A percentile compares a stretch with the other conserved stretches of the same genome.
Conservation (phyloP, 768 basidiomycete genomes). For the Boletus insuetus region DNA sequence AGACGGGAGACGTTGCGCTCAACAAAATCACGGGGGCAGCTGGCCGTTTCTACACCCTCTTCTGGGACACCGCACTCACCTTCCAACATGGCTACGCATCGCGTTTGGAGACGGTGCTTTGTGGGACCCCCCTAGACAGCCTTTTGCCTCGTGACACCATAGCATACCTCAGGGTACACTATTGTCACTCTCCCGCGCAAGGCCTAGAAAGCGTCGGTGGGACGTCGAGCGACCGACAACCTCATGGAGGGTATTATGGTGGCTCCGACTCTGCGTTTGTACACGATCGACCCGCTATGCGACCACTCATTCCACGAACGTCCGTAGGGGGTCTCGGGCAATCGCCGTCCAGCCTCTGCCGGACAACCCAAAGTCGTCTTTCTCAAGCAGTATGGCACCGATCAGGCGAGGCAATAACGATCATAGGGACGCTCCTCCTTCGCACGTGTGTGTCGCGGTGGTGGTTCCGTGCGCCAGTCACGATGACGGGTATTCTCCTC, state of each 20-base stretch:
- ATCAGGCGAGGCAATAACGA: not conserved
- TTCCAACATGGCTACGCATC: conserved; percentile 7
- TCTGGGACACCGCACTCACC: conserved; percentile 2
- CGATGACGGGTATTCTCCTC: not conserved
- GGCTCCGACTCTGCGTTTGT: not conserved
- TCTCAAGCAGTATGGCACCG: not conserved
- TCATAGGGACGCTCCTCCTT: not conserved
- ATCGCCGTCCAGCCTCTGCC: not conserved
- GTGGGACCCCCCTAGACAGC: not conserved
- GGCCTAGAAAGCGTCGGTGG: not conserved
- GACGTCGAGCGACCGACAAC: not conserved
- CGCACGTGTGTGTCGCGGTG: conserved; percentile 1
- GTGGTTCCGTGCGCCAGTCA: conserved; percentile 9
- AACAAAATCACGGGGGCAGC: conserved; percentile 21
- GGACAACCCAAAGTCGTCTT: not conserved
- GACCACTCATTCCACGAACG: not conserved
- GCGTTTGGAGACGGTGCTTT: not conserved
- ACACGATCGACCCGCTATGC: not conserved
- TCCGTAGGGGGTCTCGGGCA: not conserved
- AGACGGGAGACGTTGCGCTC: conserved; percentile 17
- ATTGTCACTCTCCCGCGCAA: conserved; percentile 2
- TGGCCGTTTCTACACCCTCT: conserved; percentile 14
- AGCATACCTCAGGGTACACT: not conserved
- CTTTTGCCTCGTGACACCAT: not conserved
- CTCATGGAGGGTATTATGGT: not conserved